Conservation (phyloP, 1,284 basidiomycete species). For the Exobasidium cylindrosporum region DNA sequence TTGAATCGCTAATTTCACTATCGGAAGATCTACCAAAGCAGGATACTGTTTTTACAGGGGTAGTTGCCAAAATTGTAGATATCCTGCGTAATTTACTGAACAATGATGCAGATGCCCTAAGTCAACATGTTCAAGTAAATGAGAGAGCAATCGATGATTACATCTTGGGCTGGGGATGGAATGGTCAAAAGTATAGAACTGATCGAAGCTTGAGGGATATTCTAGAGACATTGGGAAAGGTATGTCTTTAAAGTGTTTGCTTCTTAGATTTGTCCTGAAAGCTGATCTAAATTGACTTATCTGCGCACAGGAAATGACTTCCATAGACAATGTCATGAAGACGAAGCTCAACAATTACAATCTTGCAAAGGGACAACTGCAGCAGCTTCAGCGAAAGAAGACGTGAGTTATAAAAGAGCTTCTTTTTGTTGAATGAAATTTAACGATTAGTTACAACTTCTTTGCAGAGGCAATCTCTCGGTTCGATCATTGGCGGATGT, state of each 20-base stretch:
- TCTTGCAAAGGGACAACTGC: constrained; percentile 84
- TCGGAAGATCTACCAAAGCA: constrained; percentile 91
- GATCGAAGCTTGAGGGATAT: constrained; percentile 77
- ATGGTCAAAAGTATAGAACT: constrained; percentile 77
- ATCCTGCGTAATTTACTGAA: constrained; percentile 85
- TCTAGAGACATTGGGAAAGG: constrained; percentile 76
- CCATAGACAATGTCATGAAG: constrained; percentile 58
- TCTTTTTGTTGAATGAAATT: neutral
- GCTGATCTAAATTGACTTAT: neutral
- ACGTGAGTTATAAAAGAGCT: constrained; percentile 57
- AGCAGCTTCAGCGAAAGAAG: constrained; percentile 92
- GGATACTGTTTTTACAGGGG: constrained; percentile 80
- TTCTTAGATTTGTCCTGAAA: no score
- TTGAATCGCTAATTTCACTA: constrained; percentile 81
- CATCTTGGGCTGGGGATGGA: constrained; percentile 70
- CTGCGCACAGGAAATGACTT: constrained; percentile 41
- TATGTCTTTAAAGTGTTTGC: constrained; percentile 53
- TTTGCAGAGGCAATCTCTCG: constrained; percentile 81
- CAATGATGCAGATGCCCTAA: constrained; percentile 77
- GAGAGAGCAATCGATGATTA: constrained; percentile 79
- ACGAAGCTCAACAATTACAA: constrained; percentile 88
- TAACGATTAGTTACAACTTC: neutral
- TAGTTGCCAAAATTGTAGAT: constrained; percentile 89
- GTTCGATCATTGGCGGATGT: constrained; percentile 81
- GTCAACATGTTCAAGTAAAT: constrained; percentile 79